A percentile compares a stretch with the other conserved stretches of the same genome.
Conservation (phyloP, 2,329 filamentous ascomycete genomes). For the Alternaria tenuissima region DNA sequence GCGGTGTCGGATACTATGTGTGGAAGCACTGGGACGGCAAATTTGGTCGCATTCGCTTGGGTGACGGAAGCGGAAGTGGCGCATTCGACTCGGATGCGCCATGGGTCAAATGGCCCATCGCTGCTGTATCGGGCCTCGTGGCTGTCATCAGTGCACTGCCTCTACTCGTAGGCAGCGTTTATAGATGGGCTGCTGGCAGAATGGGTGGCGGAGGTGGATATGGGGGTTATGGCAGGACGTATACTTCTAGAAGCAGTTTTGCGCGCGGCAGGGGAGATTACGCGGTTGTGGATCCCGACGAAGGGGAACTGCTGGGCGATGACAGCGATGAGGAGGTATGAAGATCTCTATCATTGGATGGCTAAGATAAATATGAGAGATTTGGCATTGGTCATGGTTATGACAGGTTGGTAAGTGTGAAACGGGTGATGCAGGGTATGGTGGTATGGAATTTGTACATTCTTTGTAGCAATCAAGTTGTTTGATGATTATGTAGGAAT, state of each 20-base stretch:
- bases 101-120: slow-evolving; percentile 78
- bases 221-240: slow-evolving; percentile 61
- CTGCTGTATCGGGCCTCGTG: slow-evolving; percentile 62
- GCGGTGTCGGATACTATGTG: slow-evolving; percentile 80
- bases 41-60: slow-evolving; percentile 88
- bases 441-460: neutral
- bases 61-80: slow-evolving; percentile 61
- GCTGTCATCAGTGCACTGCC: slow-evolving; percentile 65
- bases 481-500: neutral
- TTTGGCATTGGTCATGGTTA: neutral
- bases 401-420: neutral
- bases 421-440: neutral
- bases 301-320: slow-evolving; percentile 91
- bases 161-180: slow-evolving; percentile 74
- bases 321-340: slow-evolving; percentile 89
- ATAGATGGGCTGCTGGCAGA: slow-evolving; percentile 66
- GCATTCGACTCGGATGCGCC: slow-evolving; percentile 71
- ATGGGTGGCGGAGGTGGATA: slow-evolving; percentile 59
- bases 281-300: slow-evolving; percentile 86
- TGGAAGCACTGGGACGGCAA: slow-evolving; percentile 87
- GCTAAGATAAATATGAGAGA: neutral
- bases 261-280: slow-evolving; percentile 88
- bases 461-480: slow-evolving; percentile 1
- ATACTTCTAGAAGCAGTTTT: slow-evolving; percentile 89
- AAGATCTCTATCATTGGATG: slow-evolving; percentile 3